Conservation (phyloP, 176 grass and related monocot genomes). For the Oryza glaberrima region DNA sequence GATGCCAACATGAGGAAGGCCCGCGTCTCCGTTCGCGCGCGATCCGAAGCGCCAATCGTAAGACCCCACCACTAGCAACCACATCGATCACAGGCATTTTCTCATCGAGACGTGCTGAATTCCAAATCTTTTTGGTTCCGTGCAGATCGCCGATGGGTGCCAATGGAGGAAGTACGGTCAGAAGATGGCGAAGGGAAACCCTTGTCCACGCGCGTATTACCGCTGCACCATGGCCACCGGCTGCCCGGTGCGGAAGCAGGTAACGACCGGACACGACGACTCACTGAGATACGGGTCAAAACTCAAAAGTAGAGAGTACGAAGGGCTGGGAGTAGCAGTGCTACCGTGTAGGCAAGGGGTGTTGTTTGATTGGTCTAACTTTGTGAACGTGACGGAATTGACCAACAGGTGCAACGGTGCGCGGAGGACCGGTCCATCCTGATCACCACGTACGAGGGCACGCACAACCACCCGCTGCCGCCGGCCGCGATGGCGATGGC, state of each 20-base stretch:
- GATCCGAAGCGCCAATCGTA: slow-evolving; percentile 94
- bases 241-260: slow-evolving; percentile 96
- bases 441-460: slow-evolving; percentile 94
- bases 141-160: slow-evolving; percentile 91
- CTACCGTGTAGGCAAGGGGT: neutral
- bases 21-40: slow-evolving; percentile 87
- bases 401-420: slow-evolving; percentile 82
- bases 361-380: slow-evolving; percentile 38
- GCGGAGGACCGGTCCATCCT: slow-evolving; percentile 82
- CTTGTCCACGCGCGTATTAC: slow-evolving; percentile 96
- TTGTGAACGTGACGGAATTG: slow-evolving; percentile 13
- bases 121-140: neutral
- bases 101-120: neutral
- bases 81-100: neutral
- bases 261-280: slow-evolving; percentile 32
- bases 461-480: slow-evolving; percentile 89
- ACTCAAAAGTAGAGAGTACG: neutral
- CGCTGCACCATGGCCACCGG: slow-evolving; percentile 93
- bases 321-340: neutral
- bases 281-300: slow-evolving; percentile 22
- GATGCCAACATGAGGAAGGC: slow-evolving; percentile 89
- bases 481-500: slow-evolving; percentile 97
- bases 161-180: slow-evolving; percentile 99
- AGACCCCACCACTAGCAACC: neutral
- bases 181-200: slow-evolving; percentile 99